A percentile compares a stretch with the other conserved stretches of the same genome.
phyloP scores from a whole-genome alignment of 2,329 filamentous ascomycete species.

The Clonostachys solani region DNA sequence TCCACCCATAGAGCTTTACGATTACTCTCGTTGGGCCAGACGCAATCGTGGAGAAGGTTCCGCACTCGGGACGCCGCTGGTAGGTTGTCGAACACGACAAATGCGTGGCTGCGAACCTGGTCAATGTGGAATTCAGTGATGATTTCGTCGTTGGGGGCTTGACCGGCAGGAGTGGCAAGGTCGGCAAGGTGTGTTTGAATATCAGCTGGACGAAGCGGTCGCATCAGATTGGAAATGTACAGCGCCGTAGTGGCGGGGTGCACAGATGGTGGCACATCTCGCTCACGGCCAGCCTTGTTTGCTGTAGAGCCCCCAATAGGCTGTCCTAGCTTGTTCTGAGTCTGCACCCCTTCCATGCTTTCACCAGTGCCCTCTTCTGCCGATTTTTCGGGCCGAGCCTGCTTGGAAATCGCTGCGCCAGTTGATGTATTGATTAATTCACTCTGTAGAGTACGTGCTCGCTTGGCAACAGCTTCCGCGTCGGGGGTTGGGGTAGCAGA shows the following conservation, averaged over 20 bases:
- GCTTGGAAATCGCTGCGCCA: slow-evolving; percentile 2
- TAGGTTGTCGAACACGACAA: slow-evolving; percentile 66
- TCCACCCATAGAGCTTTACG: slow-evolving; percentile 85
- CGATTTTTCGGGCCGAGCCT: slow-evolving; percentile 3
- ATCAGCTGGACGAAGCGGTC: slow-evolving; percentile 67
- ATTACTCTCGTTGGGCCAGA: slow-evolving; percentile 85
- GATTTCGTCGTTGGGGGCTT: slow-evolving; percentile 43
- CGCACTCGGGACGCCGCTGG: slow-evolving; percentile 75
- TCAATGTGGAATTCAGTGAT: slow-evolving; percentile 76
- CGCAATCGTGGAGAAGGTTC: slow-evolving; percentile 66
- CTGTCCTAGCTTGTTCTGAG: neutral
- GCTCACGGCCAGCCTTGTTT: neutral
- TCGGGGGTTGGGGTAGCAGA: slow-evolving; percentile 58
- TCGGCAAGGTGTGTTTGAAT: slow-evolving; percentile 66
- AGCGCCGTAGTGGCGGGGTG: slow-evolving; percentile 73
- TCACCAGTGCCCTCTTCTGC: neutral
- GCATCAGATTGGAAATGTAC: slow-evolving; percentile 89
- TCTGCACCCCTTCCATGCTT: slow-evolving; percentile 1
- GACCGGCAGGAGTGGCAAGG: slow-evolving; percentile 58
- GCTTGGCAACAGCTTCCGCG: slow-evolving; percentile 51
- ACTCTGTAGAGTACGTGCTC: slow-evolving; percentile 35
- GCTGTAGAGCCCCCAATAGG: too few relatives aligned
- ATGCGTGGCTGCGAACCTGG: slow-evolving; percentile 80
- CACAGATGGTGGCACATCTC: slow-evolving; percentile 43
- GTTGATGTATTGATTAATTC: neutral